Base-by-base conservation (phyloP, 345 rosid species). In the Eucalyptus marginata region DNA sequence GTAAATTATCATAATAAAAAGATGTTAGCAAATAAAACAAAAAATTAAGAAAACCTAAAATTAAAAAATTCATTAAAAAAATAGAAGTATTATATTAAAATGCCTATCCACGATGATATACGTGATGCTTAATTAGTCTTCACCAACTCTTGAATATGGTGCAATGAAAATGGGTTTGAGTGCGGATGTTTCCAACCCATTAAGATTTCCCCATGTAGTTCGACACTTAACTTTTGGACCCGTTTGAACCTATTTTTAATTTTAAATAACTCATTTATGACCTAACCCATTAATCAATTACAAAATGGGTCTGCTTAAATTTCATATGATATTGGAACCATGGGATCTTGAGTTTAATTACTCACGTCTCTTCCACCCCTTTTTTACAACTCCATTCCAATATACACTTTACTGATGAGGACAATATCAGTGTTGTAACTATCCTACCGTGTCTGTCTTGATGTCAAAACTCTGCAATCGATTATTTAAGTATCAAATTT, bases 401-500 rank as follows among this genome's bases (percentile, higher is more conserved):
- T 68, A 9, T 68, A 33, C 22, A 9, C 24, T 33, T 33, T 33
- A 18, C 7, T 17, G 13, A 33, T 33, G 80, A 68, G 44, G 81
- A 3, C 25, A 71, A 33, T 18, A 31, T 36, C 25, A 1, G 7
- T 33, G 44, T 33, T 11, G 46, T 71, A 36, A 71, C 40, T 9
- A 18, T 71, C 4, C 7, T 36, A 71, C 44, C 22, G 5, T 0
- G 7, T 33, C 13, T 10, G 0, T 10, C 43, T 18, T 76, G 27
- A 5, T 20, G 47, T 36, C 83, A 36, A 20, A 18, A 76, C 25
- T 15, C 11, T 33, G 0, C 25, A 10, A 18, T 33, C 2, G 13
- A 71, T 10, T 17, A 18, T 71, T 71, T 10, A 9, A 71, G 46
- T 8, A 20, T 33, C 46, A 40, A 13, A 36, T 11, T 22, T 36